Percentiles rank a stretch among this genome's conserved stretches.
Evolutionary conservation across 257 asterid species (phyloP).

Genomic region (Eucommia ulmoides): DNA sequence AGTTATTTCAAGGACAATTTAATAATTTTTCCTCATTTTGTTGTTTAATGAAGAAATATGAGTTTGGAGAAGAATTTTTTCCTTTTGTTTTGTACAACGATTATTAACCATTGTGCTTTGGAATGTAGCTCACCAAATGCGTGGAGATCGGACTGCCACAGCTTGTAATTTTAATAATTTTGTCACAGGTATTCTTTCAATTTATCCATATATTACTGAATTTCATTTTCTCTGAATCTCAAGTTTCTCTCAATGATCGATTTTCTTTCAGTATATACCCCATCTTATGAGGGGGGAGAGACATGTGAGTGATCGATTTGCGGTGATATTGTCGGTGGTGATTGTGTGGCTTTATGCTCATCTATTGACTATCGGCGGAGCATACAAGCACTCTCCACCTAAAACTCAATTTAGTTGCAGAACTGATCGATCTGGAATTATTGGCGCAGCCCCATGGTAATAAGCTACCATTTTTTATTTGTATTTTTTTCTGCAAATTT

Average conservation of each 20-base stretch:
- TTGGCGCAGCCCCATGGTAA: constrained; percentile 81
- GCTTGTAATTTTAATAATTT: constrained; percentile 56
- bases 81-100: too few species aligned
- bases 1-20: too few species aligned
- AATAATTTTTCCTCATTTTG: too few species aligned
- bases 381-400: constrained; percentile 38
- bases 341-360: constrained; percentile 88
- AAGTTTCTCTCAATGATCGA: constrained; percentile 2
- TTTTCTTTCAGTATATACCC: constrained; percentile 57
- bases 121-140: constrained; percentile 58
- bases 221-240: constrained; percentile 1
- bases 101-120: background rate
- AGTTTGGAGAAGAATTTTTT: too few species aligned
- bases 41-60: too few species aligned
- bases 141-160: constrained; percentile 90
- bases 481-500: background rate
- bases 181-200: constrained; percentile 56
- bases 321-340: constrained; percentile 62
- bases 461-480: background rate
- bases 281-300: constrained; percentile 46
- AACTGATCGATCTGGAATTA: constrained; percentile 88
- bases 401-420: constrained; percentile 73
- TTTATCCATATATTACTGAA: background rate
- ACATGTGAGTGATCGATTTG: constrained; percentile 58
- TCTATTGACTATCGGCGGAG: constrained; percentile 77